Conservation (phyloP, 225 moss, liverwort and hornwort genomes). For the Pseudoscleropodium purum region DNA sequence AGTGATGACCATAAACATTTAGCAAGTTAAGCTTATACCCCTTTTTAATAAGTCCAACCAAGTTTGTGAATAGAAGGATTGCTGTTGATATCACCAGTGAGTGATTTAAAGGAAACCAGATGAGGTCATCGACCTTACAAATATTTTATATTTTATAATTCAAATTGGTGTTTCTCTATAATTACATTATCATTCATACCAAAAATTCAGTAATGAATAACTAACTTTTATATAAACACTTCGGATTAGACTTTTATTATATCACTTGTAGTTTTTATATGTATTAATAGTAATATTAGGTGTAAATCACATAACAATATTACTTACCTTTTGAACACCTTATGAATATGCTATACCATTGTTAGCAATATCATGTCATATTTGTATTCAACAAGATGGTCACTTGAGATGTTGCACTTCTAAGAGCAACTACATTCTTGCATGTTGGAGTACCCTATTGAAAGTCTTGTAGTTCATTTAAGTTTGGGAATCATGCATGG, state of each 20-base stretch:
- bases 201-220: background rate
- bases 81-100: background rate
- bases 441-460: too few species aligned
- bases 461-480: too few species aligned
- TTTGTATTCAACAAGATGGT: too few species aligned
- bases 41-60: background rate
- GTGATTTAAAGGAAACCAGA: too few species aligned
- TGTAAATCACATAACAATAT: background rate
- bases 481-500: too few species aligned
- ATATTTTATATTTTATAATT: background rate
- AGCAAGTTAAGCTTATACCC: background rate
- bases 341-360: background rate
- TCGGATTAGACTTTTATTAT: background rate
- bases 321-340: background rate
- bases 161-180: background rate
- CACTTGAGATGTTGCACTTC: too few species aligned
- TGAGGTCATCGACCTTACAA: too few species aligned
- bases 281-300: background rate
- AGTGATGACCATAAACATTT: background rate
- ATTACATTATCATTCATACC: background rate
- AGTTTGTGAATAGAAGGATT: background rate
- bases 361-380: background rate
- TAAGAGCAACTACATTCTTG: too few species aligned
- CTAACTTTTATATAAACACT: background rate
- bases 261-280: background rate